Conservation (phyloP, 179 eudicot genomes). For the Patellifolia procumbens region DNA sequence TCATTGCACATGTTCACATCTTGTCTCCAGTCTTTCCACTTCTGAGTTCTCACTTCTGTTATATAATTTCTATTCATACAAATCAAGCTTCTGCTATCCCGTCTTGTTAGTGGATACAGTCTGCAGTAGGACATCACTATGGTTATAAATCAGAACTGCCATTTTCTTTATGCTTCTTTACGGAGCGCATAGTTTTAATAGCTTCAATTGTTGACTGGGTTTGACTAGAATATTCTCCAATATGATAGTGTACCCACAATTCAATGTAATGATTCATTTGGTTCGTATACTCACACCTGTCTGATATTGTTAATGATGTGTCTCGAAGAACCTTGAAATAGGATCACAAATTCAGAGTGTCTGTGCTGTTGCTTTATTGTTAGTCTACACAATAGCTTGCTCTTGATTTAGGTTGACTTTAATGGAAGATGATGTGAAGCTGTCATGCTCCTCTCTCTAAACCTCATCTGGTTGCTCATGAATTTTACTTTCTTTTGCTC, state of each 20-base stretch:
- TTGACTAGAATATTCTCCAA: background rate
- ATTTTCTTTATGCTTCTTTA: background rate
- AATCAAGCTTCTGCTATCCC: background rate
- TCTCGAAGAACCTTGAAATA: background rate
- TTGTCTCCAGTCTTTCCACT: too few relatives aligned
- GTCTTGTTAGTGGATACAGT: background rate
- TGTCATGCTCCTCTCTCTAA: background rate
- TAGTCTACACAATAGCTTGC: background rate
- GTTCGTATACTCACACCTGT: background rate
- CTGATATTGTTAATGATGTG: background rate
- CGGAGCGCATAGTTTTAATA: background rate
- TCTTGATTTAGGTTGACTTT: background rate
- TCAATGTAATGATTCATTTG: background rate
- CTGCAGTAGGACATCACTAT: background rate
- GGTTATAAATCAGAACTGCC: background rate
- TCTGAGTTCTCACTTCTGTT: background rate
- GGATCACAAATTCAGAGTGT: background rate
- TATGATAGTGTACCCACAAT: background rate
- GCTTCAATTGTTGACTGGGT: background rate
- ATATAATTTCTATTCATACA: background rate
- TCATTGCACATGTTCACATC: background rate
- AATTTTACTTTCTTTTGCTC: too few relatives aligned
- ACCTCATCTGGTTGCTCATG: background rate
- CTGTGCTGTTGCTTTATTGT: background rate
- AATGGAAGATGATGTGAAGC: background rate